Evolutionary conservation across 2,329 filamentous ascomycete genomes (phyloP), one percentile per base, ranked within the genome.

Genomic region (Venturia nashicola): DNA sequence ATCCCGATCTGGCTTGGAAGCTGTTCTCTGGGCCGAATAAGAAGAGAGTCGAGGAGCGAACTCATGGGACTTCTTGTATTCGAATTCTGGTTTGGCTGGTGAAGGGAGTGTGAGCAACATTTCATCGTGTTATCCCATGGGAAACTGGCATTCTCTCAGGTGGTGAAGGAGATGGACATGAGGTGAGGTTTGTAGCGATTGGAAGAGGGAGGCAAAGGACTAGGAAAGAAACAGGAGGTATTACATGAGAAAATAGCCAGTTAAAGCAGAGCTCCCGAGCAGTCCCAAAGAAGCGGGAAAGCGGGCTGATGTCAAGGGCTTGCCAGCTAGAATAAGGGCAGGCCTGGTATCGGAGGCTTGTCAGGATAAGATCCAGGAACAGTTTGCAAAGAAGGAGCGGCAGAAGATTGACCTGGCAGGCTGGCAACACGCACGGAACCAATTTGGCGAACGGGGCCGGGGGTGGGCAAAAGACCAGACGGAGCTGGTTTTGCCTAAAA

Each of bases 401-500:
- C 48, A 54, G 23, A 27, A 32, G 11, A 14, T 34, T 34, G 48
- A 16, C 51, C 32, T 36, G 27, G 36, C 51, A 48, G 5, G 32
- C 32, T 36, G 27, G 36, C 51, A 48, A 42, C 20, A 57, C 34
- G 34, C 34, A 39, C 32, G 34, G 48, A 16, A 20, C 46, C 2
- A 59, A 48, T 51, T 51, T 43, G 39, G 39, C 43, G 61, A 39
- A 54, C 61, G 18, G 44, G 5, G 16, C 61, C 61, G 34, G 61
- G 61, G 40, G 40, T 7, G 7, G 11, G 36, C 36, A 42, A 11
- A 12, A 14, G 11, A 27, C 27, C 66, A 65, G 59, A 65, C 64
- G 68, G 67, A 67, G 70, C 67, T 68, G 68, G 66, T 70, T 63
- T 20, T 36, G n/a, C n/a, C n/a, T n/a, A n/a, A 63, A 70, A 69